phyloP scores from a whole-genome alignment of 345 rosid genomes.

The Cardamine resedifolia region DNA sequence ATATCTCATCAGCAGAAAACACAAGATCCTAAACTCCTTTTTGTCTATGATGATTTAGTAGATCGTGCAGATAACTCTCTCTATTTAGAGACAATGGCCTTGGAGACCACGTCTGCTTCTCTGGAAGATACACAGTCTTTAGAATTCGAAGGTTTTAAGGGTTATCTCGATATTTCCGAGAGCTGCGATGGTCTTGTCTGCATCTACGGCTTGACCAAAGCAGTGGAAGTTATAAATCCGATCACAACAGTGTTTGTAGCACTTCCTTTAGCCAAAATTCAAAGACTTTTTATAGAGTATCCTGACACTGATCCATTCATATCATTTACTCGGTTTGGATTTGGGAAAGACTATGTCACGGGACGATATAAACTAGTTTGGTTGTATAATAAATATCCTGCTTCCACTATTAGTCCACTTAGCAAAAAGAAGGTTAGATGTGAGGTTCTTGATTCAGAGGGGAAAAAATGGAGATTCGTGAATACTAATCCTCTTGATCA shows the following conservation, averaged over 20 bases:
- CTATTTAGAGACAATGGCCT: neutral
- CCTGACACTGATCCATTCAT: neutral
- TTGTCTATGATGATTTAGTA: neutral
- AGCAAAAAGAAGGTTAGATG: neutral
- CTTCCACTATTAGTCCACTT: neutral
- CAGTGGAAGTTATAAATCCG: neutral
- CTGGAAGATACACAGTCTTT: neutral
- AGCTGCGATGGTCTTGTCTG: constrained; percentile 18
- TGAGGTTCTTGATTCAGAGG: constrained; percentile 16
- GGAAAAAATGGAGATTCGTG: neutral
- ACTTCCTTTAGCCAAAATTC: constrained; percentile 13
- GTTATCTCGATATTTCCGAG: neutral
- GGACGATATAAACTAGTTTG: constrained; percentile 5
- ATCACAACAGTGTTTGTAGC: neutral
- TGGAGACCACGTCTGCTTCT: neutral
- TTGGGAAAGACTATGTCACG: neutral
- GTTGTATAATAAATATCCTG: constrained; percentile 8
- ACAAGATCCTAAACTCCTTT: neutral
- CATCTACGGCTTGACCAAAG: neutral
- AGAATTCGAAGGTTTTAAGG: neutral
- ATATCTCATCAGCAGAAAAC: neutral
- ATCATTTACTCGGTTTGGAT: neutral
- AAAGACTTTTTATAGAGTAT: neutral
- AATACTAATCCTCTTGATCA: neutral
- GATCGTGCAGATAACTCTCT: neutral